phyloP scores from a whole-genome alignment of 306 rosid genomes.

The Prunus salicina region DNA sequence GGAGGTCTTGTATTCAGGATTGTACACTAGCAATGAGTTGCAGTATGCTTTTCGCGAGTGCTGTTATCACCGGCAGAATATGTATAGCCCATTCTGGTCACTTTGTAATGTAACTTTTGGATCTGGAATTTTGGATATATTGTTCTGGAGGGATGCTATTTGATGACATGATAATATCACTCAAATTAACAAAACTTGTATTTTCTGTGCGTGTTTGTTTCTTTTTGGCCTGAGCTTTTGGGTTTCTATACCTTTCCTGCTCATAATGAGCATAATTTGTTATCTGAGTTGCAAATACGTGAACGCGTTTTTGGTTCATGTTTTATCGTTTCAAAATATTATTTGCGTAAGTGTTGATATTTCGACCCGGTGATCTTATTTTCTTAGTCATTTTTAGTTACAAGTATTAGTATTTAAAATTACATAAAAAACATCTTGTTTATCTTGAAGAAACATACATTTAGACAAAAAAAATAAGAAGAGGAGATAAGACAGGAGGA shows the following conservation, averaged over 20 bases:
- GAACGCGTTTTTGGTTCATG: too few species aligned
- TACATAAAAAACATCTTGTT: too few species aligned
- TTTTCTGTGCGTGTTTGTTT: not conserved
- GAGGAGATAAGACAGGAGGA: too few species aligned
- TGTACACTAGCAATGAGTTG: constrained; percentile 1
- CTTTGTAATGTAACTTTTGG: not conserved
- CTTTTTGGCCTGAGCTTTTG: not conserved
- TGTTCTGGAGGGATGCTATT: not conserved
- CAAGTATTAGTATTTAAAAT: too few species aligned
- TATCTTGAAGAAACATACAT: too few species aligned
- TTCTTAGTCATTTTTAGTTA: too few species aligned
- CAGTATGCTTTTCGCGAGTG: not conserved
- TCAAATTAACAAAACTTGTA: not conserved
- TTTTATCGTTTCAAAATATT: too few species aligned
- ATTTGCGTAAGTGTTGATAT: too few species aligned
- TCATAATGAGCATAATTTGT: not conserved
- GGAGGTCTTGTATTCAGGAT: not conserved
- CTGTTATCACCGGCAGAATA: not conserved
- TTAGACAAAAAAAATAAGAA: too few species aligned
- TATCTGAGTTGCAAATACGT: not conserved
- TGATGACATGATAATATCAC: not conserved
- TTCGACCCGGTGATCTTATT: too few species aligned
- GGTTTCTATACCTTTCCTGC: not conserved
- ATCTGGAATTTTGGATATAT: not conserved
- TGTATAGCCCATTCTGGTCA: constrained; percentile 23